A percentile compares a stretch with the other conserved stretches of the same genome.
Evolutionary conservation across 2,329 filamentous ascomycete species (phyloP).

Genomic region (Aspergillus sp.): DNA sequence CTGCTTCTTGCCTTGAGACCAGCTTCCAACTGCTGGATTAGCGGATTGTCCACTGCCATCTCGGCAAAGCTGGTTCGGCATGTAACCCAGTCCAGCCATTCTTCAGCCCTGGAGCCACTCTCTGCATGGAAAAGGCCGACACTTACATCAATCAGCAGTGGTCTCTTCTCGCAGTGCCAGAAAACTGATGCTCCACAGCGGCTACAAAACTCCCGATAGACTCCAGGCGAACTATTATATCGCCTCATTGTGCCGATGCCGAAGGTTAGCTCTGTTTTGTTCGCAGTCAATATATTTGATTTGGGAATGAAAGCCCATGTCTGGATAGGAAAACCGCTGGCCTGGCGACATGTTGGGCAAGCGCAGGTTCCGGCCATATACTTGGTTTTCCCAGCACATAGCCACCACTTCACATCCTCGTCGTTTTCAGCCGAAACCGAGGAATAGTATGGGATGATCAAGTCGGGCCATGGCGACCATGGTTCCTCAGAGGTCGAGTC

Average conservation of each 20-base stretch:
- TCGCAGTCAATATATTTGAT: slow-evolving; percentile 54
- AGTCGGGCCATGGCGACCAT: slow-evolving; percentile 54
- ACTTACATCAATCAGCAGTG: slow-evolving; percentile 63
- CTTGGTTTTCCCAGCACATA: slow-evolving; percentile 47
- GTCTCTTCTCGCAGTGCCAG: slow-evolving; percentile 56
- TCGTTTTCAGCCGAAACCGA: slow-evolving; percentile 43
- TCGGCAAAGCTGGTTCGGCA: slow-evolving; percentile 60
- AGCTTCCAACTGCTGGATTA: slow-evolving; percentile 28
- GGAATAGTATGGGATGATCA: slow-evolving; percentile 51
- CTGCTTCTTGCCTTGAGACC: slow-evolving; percentile 20
- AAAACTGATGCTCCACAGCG: slow-evolving; percentile 65
- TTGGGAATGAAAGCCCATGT: slow-evolving; percentile 66
- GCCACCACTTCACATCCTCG: slow-evolving; percentile 59
- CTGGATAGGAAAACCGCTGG: slow-evolving; percentile 63
- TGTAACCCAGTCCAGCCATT: slow-evolving; percentile 64
- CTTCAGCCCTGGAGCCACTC: slow-evolving; percentile 56
- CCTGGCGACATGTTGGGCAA: slow-evolving; percentile 62
- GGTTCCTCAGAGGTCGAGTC: slow-evolving; percentile 46
- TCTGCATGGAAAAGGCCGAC: slow-evolving; percentile 55
- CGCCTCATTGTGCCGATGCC: slow-evolving; percentile 47
- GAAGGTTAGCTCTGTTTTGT: slow-evolving; percentile 36
- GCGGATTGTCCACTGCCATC: slow-evolving; percentile 43
- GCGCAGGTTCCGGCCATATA: slow-evolving; percentile 62
- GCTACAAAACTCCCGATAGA: slow-evolving; percentile 62
- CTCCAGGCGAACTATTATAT: slow-evolving; percentile 55